A percentile compares a stretch with the other conserved stretches of the same genome.
phyloP scores from a whole-genome alignment of 768 basidiomycete species.

The Chalciporus pseudorubinellus region DNA sequence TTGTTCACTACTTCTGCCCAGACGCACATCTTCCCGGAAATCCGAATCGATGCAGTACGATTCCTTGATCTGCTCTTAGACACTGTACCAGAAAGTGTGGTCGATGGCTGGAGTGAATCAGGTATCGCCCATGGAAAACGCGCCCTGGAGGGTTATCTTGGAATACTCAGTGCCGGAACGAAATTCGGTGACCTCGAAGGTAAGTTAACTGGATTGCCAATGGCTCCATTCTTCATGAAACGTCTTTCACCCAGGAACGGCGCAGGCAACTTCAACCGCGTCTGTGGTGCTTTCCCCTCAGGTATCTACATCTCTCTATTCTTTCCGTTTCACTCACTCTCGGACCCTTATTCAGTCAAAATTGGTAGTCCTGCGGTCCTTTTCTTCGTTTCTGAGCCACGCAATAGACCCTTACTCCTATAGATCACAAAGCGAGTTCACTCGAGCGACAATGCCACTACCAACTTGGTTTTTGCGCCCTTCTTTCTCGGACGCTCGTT shows the following conservation, averaged over 20 bases:
- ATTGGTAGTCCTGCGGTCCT: constrained; percentile 69
- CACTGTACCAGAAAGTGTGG: constrained; percentile 61
- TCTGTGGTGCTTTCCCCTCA: constrained; percentile 63
- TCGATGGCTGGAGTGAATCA: constrained; percentile 63
- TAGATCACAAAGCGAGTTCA: constrained; percentile 12
- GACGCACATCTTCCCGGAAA: constrained; percentile 94
- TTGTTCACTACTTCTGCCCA: constrained; percentile 89
- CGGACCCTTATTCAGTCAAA: constrained; percentile 61
- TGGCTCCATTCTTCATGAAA: neutral
- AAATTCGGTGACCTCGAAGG: constrained; percentile 59
- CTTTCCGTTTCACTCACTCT: constrained; percentile 3
- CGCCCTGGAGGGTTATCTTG: constrained; percentile 76
- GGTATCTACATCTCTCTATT: constrained; percentile 35
- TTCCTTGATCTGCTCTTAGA: constrained; percentile 76
- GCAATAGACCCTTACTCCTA: constrained; percentile 36
- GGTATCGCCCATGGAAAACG: constrained; percentile 54
- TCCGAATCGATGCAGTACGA: constrained; percentile 84
- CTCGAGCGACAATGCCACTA: constrained; percentile 23
- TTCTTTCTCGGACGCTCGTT: constrained; percentile 51
- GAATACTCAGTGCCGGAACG: constrained; percentile 69
- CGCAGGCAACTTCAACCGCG: constrained; percentile 55
- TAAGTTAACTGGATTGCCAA: constrained; percentile 19
- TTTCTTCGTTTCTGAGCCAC: constrained; percentile 61
- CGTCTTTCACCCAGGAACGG: constrained; percentile 18
- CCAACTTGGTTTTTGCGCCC: constrained; percentile 65